Evolutionary conservation across 257 asterid genomes (phyloP).

Genomic region (Nicotiana benthamiana): DNA sequence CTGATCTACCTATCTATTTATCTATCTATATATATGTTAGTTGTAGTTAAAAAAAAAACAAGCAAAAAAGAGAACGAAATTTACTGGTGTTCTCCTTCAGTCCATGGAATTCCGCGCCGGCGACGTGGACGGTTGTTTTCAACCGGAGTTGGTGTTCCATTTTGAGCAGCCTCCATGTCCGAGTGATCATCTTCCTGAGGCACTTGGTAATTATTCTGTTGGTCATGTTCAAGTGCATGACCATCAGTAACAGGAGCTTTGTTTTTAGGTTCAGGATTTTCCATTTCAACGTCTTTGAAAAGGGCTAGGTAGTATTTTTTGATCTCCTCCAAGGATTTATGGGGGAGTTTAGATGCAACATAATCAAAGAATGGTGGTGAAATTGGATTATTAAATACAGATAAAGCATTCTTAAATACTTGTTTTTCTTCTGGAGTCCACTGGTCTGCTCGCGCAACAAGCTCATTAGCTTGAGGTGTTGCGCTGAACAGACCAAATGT

Average conservation of each 20-base stretch:
- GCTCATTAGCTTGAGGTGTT: neutral
- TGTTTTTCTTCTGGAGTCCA: neutral
- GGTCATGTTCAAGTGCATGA: neutral
- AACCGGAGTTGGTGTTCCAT: neutral
- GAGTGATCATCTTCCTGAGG: neutral
- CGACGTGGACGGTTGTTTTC: neutral
- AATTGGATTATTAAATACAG: neutral
- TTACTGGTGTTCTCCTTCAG: constrained; percentile 40
- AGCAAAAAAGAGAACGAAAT: no score
- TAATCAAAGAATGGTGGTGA: neutral
- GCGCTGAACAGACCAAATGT: neutral
- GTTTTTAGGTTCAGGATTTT: neutral
- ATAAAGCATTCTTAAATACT: neutral
- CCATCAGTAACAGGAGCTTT: neutral
- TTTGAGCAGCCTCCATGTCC: neutral
- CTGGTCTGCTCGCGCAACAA: neutral
- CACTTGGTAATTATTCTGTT: neutral
- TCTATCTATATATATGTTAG: neutral
- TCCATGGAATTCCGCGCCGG: constrained; percentile 33
- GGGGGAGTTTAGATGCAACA: neutral
- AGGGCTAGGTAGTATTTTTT: neutral
- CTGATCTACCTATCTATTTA: no score
- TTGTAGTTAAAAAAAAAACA: neutral
- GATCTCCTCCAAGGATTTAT: neutral
- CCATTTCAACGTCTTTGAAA: neutral